Conservation (phyloP, 805 yeast genomes). For the Candida quercuum region DNA sequence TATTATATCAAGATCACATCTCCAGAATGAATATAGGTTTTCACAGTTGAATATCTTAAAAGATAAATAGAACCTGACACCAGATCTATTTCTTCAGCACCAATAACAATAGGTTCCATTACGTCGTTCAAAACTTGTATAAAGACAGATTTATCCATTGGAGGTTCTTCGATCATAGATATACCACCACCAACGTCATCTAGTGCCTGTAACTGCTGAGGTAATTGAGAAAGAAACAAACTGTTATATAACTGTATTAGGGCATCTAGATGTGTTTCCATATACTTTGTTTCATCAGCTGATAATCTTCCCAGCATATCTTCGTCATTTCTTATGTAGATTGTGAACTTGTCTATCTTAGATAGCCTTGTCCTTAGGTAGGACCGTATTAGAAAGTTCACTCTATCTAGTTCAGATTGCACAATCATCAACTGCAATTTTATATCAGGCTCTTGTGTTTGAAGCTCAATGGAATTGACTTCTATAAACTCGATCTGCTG, state of each 20-base stretch:
- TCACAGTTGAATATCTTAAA: conserved; percentile 56
- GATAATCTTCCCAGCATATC: conserved; percentile 41
- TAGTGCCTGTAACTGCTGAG: conserved; percentile 61
- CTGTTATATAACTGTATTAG: conserved; percentile 59
- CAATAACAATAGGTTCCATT: conserved; percentile 36
- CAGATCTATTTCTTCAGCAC: conserved; percentile 53
- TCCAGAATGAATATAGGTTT: conserved; percentile 34
- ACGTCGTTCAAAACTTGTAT: conserved; percentile 43
- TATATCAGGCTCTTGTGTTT: conserved; percentile 56
- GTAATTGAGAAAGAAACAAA: conserved; percentile 63
- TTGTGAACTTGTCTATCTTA: conserved; percentile 68
- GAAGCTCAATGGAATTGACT: conserved; percentile 70
- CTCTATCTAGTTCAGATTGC: conserved; percentile 87
- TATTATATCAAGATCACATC: conserved; percentile 36
- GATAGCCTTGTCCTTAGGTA: conserved; percentile 65
- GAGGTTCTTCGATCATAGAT: conserved; percentile 78
- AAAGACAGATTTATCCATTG: conserved; percentile 72
- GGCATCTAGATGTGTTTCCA: conserved; percentile 62
- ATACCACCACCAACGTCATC: conserved; percentile 69
- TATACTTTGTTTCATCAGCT: conserved; percentile 55
- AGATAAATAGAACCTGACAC: conserved; percentile 67
- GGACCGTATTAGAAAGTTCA: conserved; percentile 74
- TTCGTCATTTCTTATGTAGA: conserved; percentile 48
- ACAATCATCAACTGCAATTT: conserved; percentile 78
- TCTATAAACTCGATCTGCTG: conserved; percentile 73